These are phyloP conservation scores for Pleurotus djamor DNA, from an alignment of 768 basidiomycete genomes.

Conservation along the genomic window DNA sequence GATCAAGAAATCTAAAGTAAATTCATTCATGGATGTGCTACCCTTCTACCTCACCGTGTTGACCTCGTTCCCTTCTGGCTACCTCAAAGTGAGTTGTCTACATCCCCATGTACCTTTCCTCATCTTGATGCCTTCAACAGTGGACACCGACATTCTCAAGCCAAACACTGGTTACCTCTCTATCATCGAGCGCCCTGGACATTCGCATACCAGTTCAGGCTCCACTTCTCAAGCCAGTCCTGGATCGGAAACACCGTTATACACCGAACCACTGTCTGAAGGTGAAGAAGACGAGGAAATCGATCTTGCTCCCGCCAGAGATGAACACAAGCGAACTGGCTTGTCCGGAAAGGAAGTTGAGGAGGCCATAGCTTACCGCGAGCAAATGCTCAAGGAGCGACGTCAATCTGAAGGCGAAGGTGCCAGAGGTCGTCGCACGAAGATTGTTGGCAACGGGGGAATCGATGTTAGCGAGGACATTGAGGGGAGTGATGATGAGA, in stretches of 20 bases:
- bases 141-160: constrained; percentile 96
- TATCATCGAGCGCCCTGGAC: constrained; percentile 72
- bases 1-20: constrained; percentile 45
- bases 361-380: constrained; percentile 85
- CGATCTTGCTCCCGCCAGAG: constrained; percentile 63
- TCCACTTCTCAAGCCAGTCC: constrained; percentile 49
- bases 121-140: constrained; percentile 29
- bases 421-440: constrained; percentile 11
- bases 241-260: constrained; percentile 44
- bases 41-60: constrained; percentile 87
- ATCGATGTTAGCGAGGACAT: constrained; percentile 13
- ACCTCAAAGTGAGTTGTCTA: constrained; percentile 70
- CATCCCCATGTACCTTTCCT: background rate
- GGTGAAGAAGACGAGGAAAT: constrained; percentile 89
- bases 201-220: constrained; percentile 29
- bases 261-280: constrained; percentile 91
- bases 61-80: constrained; percentile 99
- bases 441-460: constrained; percentile 22
- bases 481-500: constrained; percentile 12
- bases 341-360: constrained; percentile 72
- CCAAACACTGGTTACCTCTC: constrained; percentile 77
- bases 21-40: constrained; percentile 97
- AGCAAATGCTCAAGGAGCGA: constrained; percentile 66
- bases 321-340: constrained; percentile 82
- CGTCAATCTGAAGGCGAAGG: constrained; percentile 25